Percentiles rank a stretch among this genome's conserved stretches.
These are phyloP conservation scores for Phaseolus lunatus DNA, from an alignment of 306 rosid genomes.

Conservation along the genomic window DNA sequence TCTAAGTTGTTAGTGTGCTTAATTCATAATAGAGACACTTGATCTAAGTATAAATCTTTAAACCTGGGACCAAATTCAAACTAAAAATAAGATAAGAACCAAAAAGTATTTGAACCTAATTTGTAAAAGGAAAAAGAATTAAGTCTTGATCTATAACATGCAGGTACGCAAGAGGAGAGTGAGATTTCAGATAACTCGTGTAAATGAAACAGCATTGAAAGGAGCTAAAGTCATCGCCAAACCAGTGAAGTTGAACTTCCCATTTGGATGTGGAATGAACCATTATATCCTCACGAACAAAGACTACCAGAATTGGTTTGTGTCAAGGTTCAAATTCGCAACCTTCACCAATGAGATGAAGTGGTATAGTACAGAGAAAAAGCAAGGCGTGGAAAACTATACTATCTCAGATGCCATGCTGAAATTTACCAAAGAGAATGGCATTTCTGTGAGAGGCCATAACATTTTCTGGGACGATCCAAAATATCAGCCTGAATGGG, in stretches of 20 bases:
- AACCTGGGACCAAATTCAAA: neutral
- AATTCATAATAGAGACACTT: neutral
- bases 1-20: neutral
- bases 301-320: conserved; percentile 69
- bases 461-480: conserved; percentile 71
- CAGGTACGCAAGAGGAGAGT: conserved; percentile 68
- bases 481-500: conserved; percentile 63
- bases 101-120: neutral
- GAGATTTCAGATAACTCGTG: conserved; percentile 54
- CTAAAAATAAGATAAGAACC: neutral
- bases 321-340: conserved; percentile 64
- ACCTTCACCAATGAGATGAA: conserved; percentile 86
- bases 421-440: conserved; percentile 53
- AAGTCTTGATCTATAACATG: conserved; percentile 30
- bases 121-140: neutral
- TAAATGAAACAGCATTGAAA: conserved; percentile 52
- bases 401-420: conserved; percentile 74
- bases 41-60: neutral
- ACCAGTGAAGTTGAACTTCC: conserved; percentile 57
- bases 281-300: conserved; percentile 56
- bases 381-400: conserved; percentile 68
- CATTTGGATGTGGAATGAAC: conserved; percentile 76
- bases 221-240: conserved; percentile 52
- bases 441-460: conserved; percentile 71
- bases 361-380: conserved; percentile 75